Conservation (phyloP, 306 rosid species). For the Glycine soja region DNA sequence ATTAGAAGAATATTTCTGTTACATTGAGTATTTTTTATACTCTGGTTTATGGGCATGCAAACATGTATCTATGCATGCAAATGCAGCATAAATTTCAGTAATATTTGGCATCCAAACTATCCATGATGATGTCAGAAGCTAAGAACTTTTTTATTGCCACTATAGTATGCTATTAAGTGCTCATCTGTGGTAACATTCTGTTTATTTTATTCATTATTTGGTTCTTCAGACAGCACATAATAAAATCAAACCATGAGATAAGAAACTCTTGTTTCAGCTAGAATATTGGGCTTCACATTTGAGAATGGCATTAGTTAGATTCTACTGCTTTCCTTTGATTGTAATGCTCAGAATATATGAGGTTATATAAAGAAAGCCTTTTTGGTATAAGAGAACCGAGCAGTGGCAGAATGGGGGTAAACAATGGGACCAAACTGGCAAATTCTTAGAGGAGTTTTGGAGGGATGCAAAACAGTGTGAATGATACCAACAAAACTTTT, state of each 20-base stretch:
- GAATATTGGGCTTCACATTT: neutral
- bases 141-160: neutral
- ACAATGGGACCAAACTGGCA: no score
- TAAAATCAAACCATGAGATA: no score
- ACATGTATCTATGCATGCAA: neutral
- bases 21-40: neutral
- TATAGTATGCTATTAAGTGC: neutral
- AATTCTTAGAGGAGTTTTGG: neutral
- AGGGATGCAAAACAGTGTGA: neutral
- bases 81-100: conserved; percentile 1
- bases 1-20: neutral
- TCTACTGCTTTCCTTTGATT: neutral
- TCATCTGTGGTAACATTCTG: neutral
- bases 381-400: no score
- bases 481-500: neutral
- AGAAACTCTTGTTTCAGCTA: conserved; percentile 10
- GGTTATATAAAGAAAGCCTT: neutral
- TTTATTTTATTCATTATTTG: neutral
- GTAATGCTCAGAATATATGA: neutral
- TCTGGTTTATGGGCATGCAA: neutral
- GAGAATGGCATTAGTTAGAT: conserved; percentile 11
- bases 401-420: no score
- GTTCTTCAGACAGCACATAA: neutral
- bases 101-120: neutral
- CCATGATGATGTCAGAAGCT: neutral